Percentiles rank a stretch among this genome's conserved stretches.
Conservation (phyloP, 257 asterid species). For the Primulina tabacum region DNA sequence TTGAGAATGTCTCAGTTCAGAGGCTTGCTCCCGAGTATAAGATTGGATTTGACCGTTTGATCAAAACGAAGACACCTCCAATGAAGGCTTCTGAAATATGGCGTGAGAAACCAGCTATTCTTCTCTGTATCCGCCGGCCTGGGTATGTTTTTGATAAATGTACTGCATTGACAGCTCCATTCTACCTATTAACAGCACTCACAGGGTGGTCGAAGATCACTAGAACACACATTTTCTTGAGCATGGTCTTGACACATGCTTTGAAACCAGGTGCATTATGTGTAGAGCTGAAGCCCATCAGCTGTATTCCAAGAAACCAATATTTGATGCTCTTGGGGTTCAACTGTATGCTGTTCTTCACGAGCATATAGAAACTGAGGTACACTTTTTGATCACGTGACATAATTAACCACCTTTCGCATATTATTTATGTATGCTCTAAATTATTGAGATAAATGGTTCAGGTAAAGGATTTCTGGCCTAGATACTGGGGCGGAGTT, state of each 20-base stretch:
- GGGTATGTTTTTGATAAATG: slow-evolving; percentile 44
- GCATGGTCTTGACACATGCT: slow-evolving; percentile 5
- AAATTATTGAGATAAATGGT: neutral
- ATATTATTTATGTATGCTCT: slow-evolving; percentile 12
- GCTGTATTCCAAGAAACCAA: slow-evolving; percentile 71
- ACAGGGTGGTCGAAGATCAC: too few species aligned
- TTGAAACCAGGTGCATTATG: slow-evolving; percentile 54
- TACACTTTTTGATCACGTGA: slow-evolving; percentile 16
- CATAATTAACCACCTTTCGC: neutral
- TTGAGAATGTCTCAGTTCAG: slow-evolving; percentile 64
- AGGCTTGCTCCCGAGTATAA: slow-evolving; percentile 66
- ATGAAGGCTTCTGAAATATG: slow-evolving; percentile 76
- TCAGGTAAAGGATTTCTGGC: slow-evolving; percentile 88
- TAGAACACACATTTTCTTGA: slow-evolving; percentile 3
- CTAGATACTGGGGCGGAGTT: slow-evolving; percentile 81
- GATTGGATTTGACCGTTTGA: slow-evolving; percentile 65
- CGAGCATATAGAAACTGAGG: slow-evolving; percentile 82
- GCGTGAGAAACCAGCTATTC: slow-evolving; percentile 65
- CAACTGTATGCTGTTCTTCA: slow-evolving; percentile 69
- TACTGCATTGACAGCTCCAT: neutral
- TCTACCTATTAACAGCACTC: neutral
- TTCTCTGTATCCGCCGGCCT: slow-evolving; percentile 83
- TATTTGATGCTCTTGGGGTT: slow-evolving; percentile 81
- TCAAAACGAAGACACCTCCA: slow-evolving; percentile 60
- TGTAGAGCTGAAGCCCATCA: slow-evolving; percentile 96